Conservation (phyloP, 768 basidiomycete genomes). For the Lentinus tigrinus region DNA sequence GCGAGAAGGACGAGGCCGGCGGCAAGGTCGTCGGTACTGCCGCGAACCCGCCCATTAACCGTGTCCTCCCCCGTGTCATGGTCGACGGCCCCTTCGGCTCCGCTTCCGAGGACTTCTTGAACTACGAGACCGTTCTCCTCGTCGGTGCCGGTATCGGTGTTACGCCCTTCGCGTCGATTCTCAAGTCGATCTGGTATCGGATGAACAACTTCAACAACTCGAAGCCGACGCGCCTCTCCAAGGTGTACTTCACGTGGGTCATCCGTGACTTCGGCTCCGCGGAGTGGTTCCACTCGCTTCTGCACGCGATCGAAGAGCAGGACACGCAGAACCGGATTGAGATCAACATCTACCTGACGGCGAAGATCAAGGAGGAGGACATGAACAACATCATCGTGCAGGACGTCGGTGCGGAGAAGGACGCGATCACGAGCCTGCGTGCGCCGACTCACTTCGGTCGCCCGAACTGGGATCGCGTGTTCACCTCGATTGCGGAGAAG, state of each 20-base stretch:
- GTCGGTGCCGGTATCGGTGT: conserved; percentile 97
- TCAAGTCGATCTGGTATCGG: conserved; percentile 94
- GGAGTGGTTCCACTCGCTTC: conserved; percentile 92
- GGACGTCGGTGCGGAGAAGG: conserved; percentile 91
- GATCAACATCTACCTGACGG: conserved; percentile 93
- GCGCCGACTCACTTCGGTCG: conserved; percentile 93
- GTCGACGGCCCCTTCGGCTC: conserved; percentile 94
- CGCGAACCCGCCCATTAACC: conserved; percentile 60
- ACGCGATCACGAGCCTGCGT: conserved; percentile 84
- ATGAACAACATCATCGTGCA: conserved; percentile 92
- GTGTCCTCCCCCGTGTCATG: conserved; percentile 87
- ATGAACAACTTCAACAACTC: conserved; percentile 83
- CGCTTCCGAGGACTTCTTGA: conserved; percentile 88
- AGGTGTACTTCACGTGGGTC: conserved; percentile 94
- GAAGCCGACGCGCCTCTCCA: conserved; percentile 80
- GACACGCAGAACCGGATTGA: conserved; percentile 84
- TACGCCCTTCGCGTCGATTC: conserved; percentile 90
- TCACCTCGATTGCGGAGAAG: conserved; percentile 70
- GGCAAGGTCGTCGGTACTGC: conserved; percentile 62
- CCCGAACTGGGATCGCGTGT: conserved; percentile 82
- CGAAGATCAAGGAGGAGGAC: conserved; percentile 88
- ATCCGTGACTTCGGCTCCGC: conserved; percentile 89
- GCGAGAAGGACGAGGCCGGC: conserved; percentile 45
- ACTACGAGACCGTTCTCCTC: conserved; percentile 84
- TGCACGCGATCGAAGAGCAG: conserved; percentile 92